These are phyloP conservation scores for Cylindrotheca closterium DNA, from an alignment of 108 stramenopile species.

Conservation along the genomic window DNA sequence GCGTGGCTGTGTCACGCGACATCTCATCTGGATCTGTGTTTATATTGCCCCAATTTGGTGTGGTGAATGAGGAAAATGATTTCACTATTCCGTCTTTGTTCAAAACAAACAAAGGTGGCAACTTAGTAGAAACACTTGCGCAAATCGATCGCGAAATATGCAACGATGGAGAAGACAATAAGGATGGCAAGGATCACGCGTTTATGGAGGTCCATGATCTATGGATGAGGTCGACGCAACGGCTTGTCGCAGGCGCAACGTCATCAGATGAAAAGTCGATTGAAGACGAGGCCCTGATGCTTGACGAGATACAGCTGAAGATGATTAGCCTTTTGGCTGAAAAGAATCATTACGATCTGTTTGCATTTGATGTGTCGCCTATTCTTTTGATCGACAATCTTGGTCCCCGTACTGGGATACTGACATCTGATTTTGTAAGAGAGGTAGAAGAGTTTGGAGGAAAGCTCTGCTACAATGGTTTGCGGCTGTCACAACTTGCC, in stretches of 20 bases:
- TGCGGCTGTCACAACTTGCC: conserved; percentile 71
- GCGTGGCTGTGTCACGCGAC: conserved; percentile 42
- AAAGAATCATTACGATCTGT: conserved; percentile 34
- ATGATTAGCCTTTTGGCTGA: conserved; percentile 25
- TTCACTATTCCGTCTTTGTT: conserved; percentile 17
- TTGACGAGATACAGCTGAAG: conserved; percentile 34
- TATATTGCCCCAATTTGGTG: conserved; percentile 75
- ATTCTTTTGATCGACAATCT: conserved; percentile 73
- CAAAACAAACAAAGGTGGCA: conserved; percentile 9
- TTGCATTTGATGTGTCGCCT: conserved; percentile 57
- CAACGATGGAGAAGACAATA: conserved; percentile 11
- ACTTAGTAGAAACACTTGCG: conserved; percentile 5
- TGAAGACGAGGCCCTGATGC: conserved; percentile 9
- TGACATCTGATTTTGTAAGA: conserved; percentile 55
- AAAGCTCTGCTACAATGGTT: conserved; percentile 59
- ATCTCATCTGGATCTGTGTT: conserved; percentile 56
- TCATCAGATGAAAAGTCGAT: conserved; percentile 14
- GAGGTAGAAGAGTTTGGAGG: conserved; percentile 80
- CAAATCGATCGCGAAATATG: conserved; percentile 25
- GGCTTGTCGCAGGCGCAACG: conserved; percentile 3
- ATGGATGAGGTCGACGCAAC: conserved; percentile 59
- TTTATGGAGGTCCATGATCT: conserved; percentile 46
- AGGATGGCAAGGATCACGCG: conserved; percentile 13
- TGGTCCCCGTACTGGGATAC: conserved; percentile 55
- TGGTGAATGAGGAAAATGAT: conserved; percentile 42